Evolutionary conservation across 768 basidiomycete genomes (phyloP).

Genomic region (Cubamyces lactineus): DNA sequence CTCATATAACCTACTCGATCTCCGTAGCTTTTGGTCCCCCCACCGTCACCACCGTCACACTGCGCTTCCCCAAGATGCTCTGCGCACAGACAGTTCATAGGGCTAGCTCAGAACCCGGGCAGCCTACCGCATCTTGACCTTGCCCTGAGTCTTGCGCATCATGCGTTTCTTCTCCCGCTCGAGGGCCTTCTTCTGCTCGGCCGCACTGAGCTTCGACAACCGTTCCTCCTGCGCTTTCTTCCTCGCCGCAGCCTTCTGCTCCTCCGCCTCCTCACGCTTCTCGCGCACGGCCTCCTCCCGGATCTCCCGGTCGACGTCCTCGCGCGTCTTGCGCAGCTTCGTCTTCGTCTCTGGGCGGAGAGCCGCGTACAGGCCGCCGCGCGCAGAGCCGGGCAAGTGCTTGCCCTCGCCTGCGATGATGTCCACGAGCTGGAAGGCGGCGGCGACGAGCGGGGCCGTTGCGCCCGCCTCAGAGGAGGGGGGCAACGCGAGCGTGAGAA

Average conservation of each 20-base stretch:
- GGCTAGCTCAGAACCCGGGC: not conserved
- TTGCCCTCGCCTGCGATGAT: constrained; percentile 45
- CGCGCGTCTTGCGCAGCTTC: constrained; percentile 76
- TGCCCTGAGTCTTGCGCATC: constrained; percentile 71
- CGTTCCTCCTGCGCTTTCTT: constrained; percentile 74
- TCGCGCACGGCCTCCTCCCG: constrained; percentile 68
- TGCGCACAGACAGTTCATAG: not conserved
- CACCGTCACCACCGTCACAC: not conserved
- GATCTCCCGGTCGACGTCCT: constrained; percentile 70
- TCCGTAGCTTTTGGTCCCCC: not conserved
- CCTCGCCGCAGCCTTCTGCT: constrained; percentile 74
- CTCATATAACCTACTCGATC: constrained; percentile 2
- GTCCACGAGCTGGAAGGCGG: constrained; percentile 79
- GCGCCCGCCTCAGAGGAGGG: constrained; percentile 49
- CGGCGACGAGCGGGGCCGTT: constrained; percentile 62
- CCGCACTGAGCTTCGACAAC: constrained; percentile 69
- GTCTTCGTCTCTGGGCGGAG: constrained; percentile 77
- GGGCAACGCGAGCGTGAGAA: constrained; percentile 67
- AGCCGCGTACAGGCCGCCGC: constrained; percentile 28
- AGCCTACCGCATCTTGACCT: constrained; percentile 38
- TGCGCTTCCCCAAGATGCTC: not conserved
- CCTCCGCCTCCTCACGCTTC: constrained; percentile 72
- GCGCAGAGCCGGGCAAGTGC: constrained; percentile 15
- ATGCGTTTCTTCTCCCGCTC: constrained; percentile 80
- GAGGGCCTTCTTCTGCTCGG: constrained; percentile 85